Evolutionary conservation across 305 asterid species (phyloP), one percentile per base, ranked within the genome.

Genomic region (Fraxinus floribunda): DNA sequence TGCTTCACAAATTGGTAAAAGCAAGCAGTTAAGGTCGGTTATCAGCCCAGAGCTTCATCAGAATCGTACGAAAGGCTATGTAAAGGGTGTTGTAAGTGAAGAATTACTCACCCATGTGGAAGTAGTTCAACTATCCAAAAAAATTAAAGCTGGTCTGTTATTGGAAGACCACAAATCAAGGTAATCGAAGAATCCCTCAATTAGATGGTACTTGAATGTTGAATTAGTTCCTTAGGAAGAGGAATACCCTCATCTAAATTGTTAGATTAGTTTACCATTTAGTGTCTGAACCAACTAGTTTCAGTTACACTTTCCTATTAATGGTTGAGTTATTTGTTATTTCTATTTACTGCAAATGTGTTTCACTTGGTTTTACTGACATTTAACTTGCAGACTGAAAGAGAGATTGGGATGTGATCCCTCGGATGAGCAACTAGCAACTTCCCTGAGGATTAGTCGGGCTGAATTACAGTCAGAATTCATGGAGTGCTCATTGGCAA

Each of bases 371-470:
- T 68, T 22, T 44, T 66, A 26, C 46, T 79, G 72, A 38, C 36
- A 57, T 20, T 85, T 52, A 68, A 78, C 46, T 85, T 84, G 84
- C 88, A 96, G 98, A 80, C 84, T 96, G 89, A 91, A 88, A 82
- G 90, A 91, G 77, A 90, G 92, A 87, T 84, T 96, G 83, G 99
- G 99, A 76, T 91, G 89, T 73, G 98, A 91, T 79, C 99, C 99
- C 79, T 92, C 99, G 4, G 95, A 94, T 15, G 95, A 91, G 91
- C 99, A 96, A 84, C 94, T 96, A 29, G 99, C 99, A 1, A 72
- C 73, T 82, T 91, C 97, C 87, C 83, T 96, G 85, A 85, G 89
- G 84, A 92, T 92, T 78, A 84, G 86, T 76, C 95, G 97, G 35
- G 86, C 91, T 62, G 86, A 84, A 57, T 86, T 96, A 71, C 98